Base-by-base conservation (phyloP, 2,329 filamentous ascomycete genomes). In the Pestalotiopsis sp. region DNA sequence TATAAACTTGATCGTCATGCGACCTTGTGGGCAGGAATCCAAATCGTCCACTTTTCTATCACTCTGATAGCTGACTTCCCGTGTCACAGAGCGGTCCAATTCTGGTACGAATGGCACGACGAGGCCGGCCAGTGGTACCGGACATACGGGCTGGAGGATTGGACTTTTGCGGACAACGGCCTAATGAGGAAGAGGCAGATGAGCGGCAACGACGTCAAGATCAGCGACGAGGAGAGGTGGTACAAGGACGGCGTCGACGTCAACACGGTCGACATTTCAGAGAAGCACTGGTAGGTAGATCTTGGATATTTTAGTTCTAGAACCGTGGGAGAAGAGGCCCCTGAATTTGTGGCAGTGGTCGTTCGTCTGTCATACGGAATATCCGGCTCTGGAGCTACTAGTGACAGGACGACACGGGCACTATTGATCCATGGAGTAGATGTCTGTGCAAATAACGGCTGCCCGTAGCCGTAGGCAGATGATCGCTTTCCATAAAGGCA, bases 31-130 rank as follows among this genome's bases (percentile, higher is more conserved):
- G 27, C 27, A 4, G 5, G 1, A 31, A 4, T 7, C 31, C 6
- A 2, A 6, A 9, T 36, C 31, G 2, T 9, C 31, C 2, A 20
- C 61, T 20, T 20, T 5, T 13, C 13, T 20, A 25, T 27, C 58
- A 55, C 13, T 25, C 36, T 14, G 7, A 11, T 27, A 55, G 58
- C 61, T 89, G 80, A 36, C 7, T 9, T 95, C 95, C 25, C 52
- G 3, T 23, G 13, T 65, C 4, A 31, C 49, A 65, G 64, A 71
- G 93, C 93, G 1, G 94, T 97, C 25, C 93, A 97, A 76, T 97
- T 96, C 78, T 97, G 93, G 93, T 97, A 95, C 75, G 92, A 97
- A 79, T 95, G 90, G 81, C 87, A 90, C 71, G 92, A 95, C 74
- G 80, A 81, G 7, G 74, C 84, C 1, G 91, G 92, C 49, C 90